Conservation (phyloP, 2,329 filamentous ascomycete genomes). For the Fusarium ambrosium region DNA sequence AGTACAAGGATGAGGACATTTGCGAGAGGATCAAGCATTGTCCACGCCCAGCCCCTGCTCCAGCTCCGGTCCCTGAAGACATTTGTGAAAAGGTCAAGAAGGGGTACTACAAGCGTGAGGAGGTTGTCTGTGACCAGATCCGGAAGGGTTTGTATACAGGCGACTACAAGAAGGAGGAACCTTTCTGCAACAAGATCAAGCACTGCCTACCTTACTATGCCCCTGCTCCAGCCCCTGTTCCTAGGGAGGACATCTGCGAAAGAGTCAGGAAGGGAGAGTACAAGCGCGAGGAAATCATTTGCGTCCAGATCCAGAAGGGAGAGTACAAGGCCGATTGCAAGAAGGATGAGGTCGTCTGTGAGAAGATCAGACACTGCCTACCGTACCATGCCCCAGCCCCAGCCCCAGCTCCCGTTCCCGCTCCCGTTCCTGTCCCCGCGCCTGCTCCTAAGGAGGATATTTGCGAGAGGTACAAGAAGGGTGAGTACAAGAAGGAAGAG, state of each 20-base stretch:
- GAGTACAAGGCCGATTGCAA: not conserved
- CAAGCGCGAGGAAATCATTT: not conserved
- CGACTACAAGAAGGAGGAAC: not conserved
- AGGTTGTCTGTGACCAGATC: not conserved
- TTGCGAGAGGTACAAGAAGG: not conserved
- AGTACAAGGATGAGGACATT: constrained; percentile 24
- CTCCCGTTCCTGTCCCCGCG: constrained; percentile 3
- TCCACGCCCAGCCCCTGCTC: constrained; percentile 12
- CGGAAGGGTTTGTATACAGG: not conserved
- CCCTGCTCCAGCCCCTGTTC: not conserved
- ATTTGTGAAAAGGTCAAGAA: not conserved
- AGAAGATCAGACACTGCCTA: not conserved
- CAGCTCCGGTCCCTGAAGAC: constrained; percentile 6
- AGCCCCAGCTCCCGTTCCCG: not conserved
- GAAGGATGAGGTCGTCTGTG: not conserved
- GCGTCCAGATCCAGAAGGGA: not conserved
- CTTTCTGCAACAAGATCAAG: not conserved
- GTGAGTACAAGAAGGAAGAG: not conserved
- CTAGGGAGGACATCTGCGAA: not conserved
- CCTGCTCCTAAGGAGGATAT: not conserved
- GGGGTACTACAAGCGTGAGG: not conserved
- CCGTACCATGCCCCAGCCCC: not conserved
- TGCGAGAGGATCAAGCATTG: constrained; percentile 20
- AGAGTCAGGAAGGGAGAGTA: not conserved
- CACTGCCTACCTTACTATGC: not conserved